Evolutionary conservation across 108 stramenopile genomes (phyloP), one percentile per base, ranked within the genome.

Genomic region (Mediolabrus comicus): DNA sequence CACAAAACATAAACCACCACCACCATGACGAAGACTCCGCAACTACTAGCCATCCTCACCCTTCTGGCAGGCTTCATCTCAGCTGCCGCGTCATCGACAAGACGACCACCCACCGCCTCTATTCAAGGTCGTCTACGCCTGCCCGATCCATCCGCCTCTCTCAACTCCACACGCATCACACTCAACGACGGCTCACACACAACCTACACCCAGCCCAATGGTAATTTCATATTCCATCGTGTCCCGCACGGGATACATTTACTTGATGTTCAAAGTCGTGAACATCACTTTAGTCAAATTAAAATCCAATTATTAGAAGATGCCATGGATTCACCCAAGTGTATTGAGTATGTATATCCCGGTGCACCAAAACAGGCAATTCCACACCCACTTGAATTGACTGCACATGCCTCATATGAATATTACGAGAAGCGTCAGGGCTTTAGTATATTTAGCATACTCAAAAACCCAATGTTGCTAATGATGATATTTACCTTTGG

Each of bases 381-480:
- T 8, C 77, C 83, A 9, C 80, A 92, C 53, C 95, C 95, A 3
- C 52, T 95, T 39, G 87, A 82, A 22, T 41, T 95, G 38, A 85
- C 75, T 9, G 86, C 95, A 2, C 78, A 87, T 46, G 95, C 89
- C 4, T 83, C 79, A 11, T 92, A 86, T 71, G 70, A 92, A 24
- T 95, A 90, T 65, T 95, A 89, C 68, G 89, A 92, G 71, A 79
- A 81, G 14, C 53, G 70, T 28, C 84, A 76, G 53, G 83, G 88
- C 27, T 92, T 95, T 67, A 84, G 81, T 28, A 61, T 87, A 28
- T 79, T 90, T 49, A 46, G 67, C 24, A 67, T 95, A 60, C 77
- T 95, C 14, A 90, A 92, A 80, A 95, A 93, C 81, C 95, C 95
- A 13, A 95, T 95, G 95, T 34, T 93, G 30, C 56, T 95, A 28